phyloP scores from a whole-genome alignment of 768 basidiomycete species.

The Multifurca ochricompacta region DNA sequence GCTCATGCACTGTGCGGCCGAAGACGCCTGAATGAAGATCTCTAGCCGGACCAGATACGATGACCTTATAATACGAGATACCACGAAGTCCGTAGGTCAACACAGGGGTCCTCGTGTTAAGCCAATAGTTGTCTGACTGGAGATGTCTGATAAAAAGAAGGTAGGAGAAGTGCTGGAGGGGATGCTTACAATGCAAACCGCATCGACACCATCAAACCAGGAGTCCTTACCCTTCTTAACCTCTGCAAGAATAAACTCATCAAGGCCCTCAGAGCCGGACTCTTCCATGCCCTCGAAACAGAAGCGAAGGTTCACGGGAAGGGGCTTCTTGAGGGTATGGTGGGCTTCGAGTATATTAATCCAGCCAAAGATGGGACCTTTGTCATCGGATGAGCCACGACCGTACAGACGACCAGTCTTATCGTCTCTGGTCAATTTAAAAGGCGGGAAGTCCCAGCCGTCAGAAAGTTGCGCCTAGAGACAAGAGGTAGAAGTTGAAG shows the following conservation, averaged over 20 bases:
- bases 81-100: conserved; percentile 88
- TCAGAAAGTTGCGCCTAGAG: conserved; percentile 44
- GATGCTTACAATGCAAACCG: conserved; percentile 73
- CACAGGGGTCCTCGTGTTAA: conserved; percentile 71
- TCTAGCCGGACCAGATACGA: conserved; percentile 71
- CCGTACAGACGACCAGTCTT: conserved; percentile 63
- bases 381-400: conserved; percentile 86
- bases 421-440: conserved; percentile 52
- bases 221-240: conserved; percentile 51
- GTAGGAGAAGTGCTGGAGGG: background rate
- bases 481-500: background rate
- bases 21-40: conserved; percentile 91
- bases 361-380: conserved; percentile 86
- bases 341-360: conserved; percentile 87
- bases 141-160: background rate
- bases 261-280: conserved; percentile 83
- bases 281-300: conserved; percentile 99
- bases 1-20: conserved; percentile 76
- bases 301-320: conserved; percentile 86
- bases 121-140: conserved; percentile 92
- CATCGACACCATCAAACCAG: conserved; percentile 85
- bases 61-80: conserved; percentile 77
- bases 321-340: conserved; percentile 48
- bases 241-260: conserved; percentile 76
- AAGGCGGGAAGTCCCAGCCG: conserved; percentile 87